Percentiles rank a stretch among this genome's conserved stretches.
Conservation (phyloP, 148 eudicot species). For the Linanthus parryae region DNA sequence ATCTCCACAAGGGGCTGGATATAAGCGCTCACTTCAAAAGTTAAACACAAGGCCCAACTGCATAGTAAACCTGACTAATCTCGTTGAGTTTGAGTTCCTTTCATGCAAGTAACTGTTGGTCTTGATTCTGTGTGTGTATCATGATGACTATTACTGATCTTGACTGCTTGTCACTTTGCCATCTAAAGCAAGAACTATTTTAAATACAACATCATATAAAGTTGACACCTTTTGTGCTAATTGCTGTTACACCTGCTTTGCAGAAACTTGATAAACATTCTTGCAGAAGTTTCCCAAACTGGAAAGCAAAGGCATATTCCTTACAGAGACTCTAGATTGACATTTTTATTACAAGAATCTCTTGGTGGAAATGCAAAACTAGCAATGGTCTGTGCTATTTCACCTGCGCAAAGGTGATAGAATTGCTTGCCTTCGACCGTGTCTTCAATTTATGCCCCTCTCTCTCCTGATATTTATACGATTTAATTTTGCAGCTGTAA, state of each 20-base stretch:
- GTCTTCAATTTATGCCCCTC: neutral
- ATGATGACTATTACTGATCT: no score
- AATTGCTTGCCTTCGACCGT: neutral
- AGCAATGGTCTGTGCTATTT: slow-evolving; percentile 96
- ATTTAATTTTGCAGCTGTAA: slow-evolving; percentile 53
- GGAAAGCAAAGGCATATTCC: slow-evolving; percentile 98
- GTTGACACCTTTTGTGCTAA: no score
- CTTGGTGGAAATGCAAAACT: slow-evolving; percentile 98
- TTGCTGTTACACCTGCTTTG: slow-evolving; percentile 20
- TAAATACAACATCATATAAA: no score
- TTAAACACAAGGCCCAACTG: no score
- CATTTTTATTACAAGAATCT: slow-evolving; percentile 95
- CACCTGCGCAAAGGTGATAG: slow-evolving; percentile 76
- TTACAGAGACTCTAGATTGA: slow-evolving; percentile 91
- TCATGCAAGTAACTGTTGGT: no score
- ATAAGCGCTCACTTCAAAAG: no score
- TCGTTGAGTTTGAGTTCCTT: no score
- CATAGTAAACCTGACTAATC: no score
- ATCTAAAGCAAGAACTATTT: no score
- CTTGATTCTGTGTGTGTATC: no score
- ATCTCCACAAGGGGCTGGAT: no score
- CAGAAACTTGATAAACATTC: slow-evolving; percentile 94
- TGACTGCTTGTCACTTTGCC: no score
- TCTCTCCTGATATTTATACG: neutral
- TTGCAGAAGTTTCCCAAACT: slow-evolving; percentile 95